phyloP scores from a whole-genome alignment of 2,329 filamentous ascomycete genomes.

The Colletotrichum scovillei region DNA sequence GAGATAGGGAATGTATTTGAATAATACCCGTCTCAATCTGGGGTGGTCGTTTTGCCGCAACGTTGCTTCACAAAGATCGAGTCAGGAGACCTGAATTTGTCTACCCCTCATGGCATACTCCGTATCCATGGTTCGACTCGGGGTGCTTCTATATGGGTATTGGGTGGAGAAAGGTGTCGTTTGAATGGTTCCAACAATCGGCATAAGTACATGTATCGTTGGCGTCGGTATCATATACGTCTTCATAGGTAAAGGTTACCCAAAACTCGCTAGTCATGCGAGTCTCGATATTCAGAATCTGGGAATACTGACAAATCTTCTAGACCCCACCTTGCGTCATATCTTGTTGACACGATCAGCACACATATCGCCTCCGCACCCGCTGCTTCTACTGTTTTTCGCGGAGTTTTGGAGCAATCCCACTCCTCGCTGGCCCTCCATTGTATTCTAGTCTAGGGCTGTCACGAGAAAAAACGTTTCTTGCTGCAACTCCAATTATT shows the following conservation, averaged over 20 bases:
- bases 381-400: conserved; percentile 71
- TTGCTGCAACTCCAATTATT: conserved; percentile 51
- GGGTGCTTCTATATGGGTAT: conserved; percentile 43
- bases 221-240: conserved; percentile 49
- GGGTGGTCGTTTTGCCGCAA: conserved; percentile 27
- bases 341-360: conserved; percentile 65
- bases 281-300: not conserved
- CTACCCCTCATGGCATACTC: conserved; percentile 38
- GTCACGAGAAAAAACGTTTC: conserved; percentile 62
- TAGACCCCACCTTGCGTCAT: conserved; percentile 47
- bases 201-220: conserved; percentile 59
- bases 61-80: conserved; percentile 31
- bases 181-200: conserved; percentile 68
- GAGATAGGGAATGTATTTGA: conserved; percentile 43
- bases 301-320: not conserved
- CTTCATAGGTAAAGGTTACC: not conserved
- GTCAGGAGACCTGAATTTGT: conserved; percentile 37
- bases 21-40: conserved; percentile 41
- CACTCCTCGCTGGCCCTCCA: conserved; percentile 61
- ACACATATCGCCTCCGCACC: conserved; percentile 71
- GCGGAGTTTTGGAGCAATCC: conserved; percentile 59
- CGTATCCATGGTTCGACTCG: conserved; percentile 41
- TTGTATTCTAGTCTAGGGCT: conserved; percentile 63
- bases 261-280: not conserved
- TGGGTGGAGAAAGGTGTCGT: conserved; percentile 61